Percentiles rank a stretch among this genome's conserved stretches.
phyloP scores from a whole-genome alignment of 176 grass and related monocot species.

The Carex scoparia region DNA sequence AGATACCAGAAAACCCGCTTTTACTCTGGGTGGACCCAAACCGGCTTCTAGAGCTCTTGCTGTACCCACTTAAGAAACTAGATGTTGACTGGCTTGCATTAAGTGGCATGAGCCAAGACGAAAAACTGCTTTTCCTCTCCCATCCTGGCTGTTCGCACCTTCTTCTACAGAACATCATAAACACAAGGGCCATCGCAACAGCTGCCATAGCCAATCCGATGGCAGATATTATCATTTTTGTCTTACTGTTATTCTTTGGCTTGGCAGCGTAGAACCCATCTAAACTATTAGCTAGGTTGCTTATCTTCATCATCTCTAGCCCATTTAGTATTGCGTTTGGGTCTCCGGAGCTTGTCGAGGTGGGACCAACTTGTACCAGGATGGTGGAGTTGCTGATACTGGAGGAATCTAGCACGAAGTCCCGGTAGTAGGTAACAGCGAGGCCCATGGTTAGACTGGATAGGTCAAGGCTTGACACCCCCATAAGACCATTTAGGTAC shows the following conservation, averaged over 20 bases:
- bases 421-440: constrained; percentile 71
- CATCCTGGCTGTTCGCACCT: constrained; percentile 38
- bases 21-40: constrained; percentile 74
- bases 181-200: constrained; percentile 37
- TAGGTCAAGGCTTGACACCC: constrained; percentile 54
- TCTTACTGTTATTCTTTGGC: constrained; percentile 30
- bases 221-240: constrained; percentile 40
- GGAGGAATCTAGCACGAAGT: constrained; percentile 68
- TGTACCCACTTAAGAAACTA: constrained; percentile 68
- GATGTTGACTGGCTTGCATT: constrained; percentile 46
- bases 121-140: constrained; percentile 75
- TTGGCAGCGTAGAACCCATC: constrained; percentile 61
- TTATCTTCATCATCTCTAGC: constrained; percentile 94
- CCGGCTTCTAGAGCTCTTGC: constrained; percentile 57
- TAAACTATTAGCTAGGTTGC: constrained; percentile 68
- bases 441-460: constrained; percentile 72
- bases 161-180: constrained; percentile 45
- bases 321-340: constrained; percentile 87
- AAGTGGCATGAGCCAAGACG: constrained; percentile 77
- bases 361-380: constrained; percentile 59
- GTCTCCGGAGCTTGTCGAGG: constrained; percentile 29
- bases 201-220: constrained; percentile 49
- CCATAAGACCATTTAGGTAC: constrained; percentile 77
- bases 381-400: constrained; percentile 70
- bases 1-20: constrained; percentile 63